phyloP scores from a whole-genome alignment of 2,329 filamentous ascomycete species.

The Neospermospora avenae region DNA sequence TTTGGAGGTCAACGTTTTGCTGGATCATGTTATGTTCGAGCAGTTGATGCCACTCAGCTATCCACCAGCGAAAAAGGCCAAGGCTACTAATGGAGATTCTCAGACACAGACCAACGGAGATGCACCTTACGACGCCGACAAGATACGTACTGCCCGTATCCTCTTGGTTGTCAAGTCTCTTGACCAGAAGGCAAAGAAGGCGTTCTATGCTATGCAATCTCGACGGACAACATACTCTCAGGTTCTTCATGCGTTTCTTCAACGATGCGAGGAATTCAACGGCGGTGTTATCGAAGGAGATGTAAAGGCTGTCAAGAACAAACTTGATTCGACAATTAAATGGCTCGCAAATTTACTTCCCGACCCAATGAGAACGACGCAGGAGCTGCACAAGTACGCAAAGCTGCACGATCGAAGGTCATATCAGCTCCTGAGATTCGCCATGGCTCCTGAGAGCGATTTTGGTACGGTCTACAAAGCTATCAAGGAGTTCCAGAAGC shows the following conservation, averaged over 20 bases:
- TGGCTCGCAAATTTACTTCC: slow-evolving; percentile 74
- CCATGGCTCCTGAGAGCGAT: slow-evolving; percentile 80
- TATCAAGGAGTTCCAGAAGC: slow-evolving; percentile 83
- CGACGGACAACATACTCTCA: slow-evolving; percentile 73
- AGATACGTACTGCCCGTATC: slow-evolving; percentile 78
- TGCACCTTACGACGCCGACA: slow-evolving; percentile 61
- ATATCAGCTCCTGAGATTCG: slow-evolving; percentile 85
- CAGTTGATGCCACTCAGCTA: slow-evolving; percentile 86
- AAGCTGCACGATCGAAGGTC: slow-evolving; percentile 85
- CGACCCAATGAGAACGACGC: slow-evolving; percentile 66
- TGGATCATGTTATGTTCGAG: slow-evolving; percentile 84
- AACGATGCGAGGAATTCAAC: slow-evolving; percentile 85
- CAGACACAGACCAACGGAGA: slow-evolving; percentile 46
- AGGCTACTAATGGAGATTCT: slow-evolving; percentile 56
- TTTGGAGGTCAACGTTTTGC: slow-evolving; percentile 74
- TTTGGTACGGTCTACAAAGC: slow-evolving; percentile 89
- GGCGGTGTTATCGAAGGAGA: slow-evolving; percentile 77
- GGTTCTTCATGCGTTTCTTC: slow-evolving; percentile 72
- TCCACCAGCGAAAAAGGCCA: slow-evolving; percentile 67
- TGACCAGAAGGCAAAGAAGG: slow-evolving; percentile 73
- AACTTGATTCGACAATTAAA: slow-evolving; percentile 69
- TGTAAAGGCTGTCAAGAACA: slow-evolving; percentile 62
- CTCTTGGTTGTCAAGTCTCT: slow-evolving; percentile 77
- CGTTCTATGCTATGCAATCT: slow-evolving; percentile 82
- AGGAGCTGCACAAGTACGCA: slow-evolving; percentile 85